Base-by-base conservation (phyloP, 75 land plant genomes). In the Pinus taeda region DNA sequence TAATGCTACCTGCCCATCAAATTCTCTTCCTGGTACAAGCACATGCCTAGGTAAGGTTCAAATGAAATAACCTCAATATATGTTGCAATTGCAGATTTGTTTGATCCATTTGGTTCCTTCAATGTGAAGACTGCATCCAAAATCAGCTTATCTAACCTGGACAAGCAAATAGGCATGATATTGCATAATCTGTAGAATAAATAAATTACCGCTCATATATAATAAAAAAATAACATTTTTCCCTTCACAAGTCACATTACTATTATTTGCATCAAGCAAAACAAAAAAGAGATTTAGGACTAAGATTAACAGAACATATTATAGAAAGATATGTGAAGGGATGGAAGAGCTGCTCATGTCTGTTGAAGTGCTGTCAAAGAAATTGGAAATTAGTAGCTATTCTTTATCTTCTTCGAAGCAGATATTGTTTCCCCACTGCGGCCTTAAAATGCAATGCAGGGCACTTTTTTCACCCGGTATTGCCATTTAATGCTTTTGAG, bases 91-190 rank as follows among this genome's bases (percentile, higher is more conserved):
- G 89, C 74, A 56, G 94, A 90, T 76, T 82, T 88, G 79, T 84
- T 94, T 58, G 94, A 92, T 60, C 95, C 97, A 84, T 84, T 79
- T 15, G 94, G 88, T 62, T 94, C 92, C 79, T 83, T 84, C 83
- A 92, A 75, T 56, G 45, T 82, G n/a, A 81, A 85, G 33, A 94
- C 76, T 61, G 97, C 90, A 73, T 94, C 94, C 57, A 88, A 49
- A 64, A 92, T 90, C 59, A 94, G 81, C 74, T 90, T 85, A 73
- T 94, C 97, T 72, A 93, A 74, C 85, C 94, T 94, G 26, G 24
- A 69, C 39, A 69, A 65, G 42, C 49, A 69, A 45, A n/a, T 39
- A 42, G 11, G 3, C 20, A 42, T 42, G 49, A 1, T 69, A 24
- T 69, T 69, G 55, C 55, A 49, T 49, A 69, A 69, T 69, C 72